Conservation (phyloP, 306 rosid genomes). For the Castanopsis chinensis region DNA sequence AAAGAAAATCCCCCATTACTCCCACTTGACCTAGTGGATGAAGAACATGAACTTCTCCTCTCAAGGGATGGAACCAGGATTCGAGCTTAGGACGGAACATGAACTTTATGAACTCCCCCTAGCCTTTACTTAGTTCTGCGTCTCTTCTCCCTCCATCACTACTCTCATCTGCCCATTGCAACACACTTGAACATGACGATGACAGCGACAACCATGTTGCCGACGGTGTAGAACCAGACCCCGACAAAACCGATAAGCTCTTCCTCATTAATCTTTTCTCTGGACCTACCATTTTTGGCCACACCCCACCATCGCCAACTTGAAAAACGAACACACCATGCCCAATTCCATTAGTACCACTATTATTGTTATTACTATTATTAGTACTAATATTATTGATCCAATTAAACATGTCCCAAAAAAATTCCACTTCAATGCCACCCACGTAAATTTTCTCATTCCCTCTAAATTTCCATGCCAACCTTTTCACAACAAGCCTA, state of each 20-base stretch:
- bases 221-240: conserved; percentile 22
- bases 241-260: conserved; percentile 35
- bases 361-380: conserved; percentile 6
- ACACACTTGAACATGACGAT: conserved; percentile 50
- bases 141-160: conserved; percentile 80
- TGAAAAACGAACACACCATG: conserved; percentile 74
- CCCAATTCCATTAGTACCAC: conserved; percentile 27
- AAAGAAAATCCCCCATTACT: conserved; percentile 67
- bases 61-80: too few relatives aligned
- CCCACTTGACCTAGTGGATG: conserved; percentile 61
- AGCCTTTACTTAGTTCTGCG: too few relatives aligned
- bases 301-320: conserved; percentile 65
- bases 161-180: conserved; percentile 88
- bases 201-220: conserved; percentile 20
- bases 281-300: conserved; percentile 77
- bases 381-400: conserved; percentile 18
- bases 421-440: conserved; percentile 68
- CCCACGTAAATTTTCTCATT: conserved; percentile 62
- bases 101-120: conserved; percentile 85
- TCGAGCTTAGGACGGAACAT: too few relatives aligned
- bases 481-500: conserved; percentile 54
- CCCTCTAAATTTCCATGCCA: conserved; percentile 90
- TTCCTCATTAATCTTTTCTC: conserved; percentile 71
- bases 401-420: conserved; percentile 84
- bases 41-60: conserved; percentile 78